Evolutionary conservation across 305 asterid genomes (phyloP), one percentile per base, ranked within the genome.

Genomic region (Withania somnifera): DNA sequence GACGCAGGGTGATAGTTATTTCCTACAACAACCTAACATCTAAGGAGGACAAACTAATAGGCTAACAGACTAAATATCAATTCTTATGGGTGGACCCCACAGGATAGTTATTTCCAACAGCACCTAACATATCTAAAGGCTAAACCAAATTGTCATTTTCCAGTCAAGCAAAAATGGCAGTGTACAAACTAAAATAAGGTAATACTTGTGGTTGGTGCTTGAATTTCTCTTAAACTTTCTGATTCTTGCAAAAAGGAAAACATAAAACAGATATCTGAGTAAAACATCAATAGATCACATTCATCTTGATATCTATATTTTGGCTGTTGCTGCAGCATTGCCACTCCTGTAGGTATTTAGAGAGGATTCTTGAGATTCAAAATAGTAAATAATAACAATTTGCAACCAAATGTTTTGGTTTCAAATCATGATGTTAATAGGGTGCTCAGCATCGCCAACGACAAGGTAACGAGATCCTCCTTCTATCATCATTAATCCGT

Each of bases 401-500:
- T 47, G 79, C 26, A 15, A 75, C 79, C 79, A 75, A 45, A 1
- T 7, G 8, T 15, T 64, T 7, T n/a, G 52, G 51, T 26, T 64
- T 91, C 87, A 90, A 7, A 90, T 19, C 26, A 86, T 83, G 14
- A 92, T 83, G 78, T 77, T 64, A 24, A 91, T 71, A 38, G 89
- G 86, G 78, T 86, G 84, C 82, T 89, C 92, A 42, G 84, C 85
- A 71, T 90, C 89, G 51, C 88, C 94, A 10, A 93, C 93, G 38
- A 89, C 87, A 38, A 93, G 83, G 82, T 80, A 83, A 10, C 78
- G 79, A 32, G 28, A 82, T 79, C 98, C 95, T 51, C 87, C 87
- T 78, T 93, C 95, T 54, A 95, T 85, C 58, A 93, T 90, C 97
- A 91, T 85, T 51, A 84, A 57, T 32, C 98, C 98, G 40, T 95